phyloP scores from a whole-genome alignment of 805 yeast species.

The Kuraishia borneana region DNA sequence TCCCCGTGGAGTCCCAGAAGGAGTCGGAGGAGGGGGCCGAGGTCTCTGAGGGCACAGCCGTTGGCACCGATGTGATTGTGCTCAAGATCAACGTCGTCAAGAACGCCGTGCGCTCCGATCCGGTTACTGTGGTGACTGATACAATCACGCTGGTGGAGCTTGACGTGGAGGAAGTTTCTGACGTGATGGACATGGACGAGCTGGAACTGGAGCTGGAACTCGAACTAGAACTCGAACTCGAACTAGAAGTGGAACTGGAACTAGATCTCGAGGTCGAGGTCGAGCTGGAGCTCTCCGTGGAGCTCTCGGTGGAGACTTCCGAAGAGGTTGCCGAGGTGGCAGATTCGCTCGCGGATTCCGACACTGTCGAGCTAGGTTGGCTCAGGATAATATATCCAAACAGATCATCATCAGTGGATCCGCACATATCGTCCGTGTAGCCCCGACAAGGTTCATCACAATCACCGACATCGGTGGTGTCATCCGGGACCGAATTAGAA shows the following conservation, averaged over 20 bases:
- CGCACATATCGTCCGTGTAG: conserved; percentile 30
- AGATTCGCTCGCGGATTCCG: background rate
- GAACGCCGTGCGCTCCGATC: conserved; percentile 8
- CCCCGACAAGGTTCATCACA: conserved; percentile 36
- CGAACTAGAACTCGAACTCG: conserved; percentile 3
- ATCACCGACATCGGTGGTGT: conserved; percentile 20
- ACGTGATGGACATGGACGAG: conserved; percentile 1
- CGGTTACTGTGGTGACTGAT: conserved; percentile 12
- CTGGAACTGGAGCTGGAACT: conserved; percentile 10
- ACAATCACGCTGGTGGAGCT: conserved; percentile 6
- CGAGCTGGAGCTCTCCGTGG: conserved; percentile 3
- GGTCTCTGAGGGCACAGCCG: background rate
- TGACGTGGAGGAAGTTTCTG: conserved; percentile 4
- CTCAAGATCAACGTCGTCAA: conserved; percentile 11
- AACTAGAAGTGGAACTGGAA: conserved; percentile 4
- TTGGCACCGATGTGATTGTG: conserved; percentile 1
- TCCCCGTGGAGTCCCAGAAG: conserved; percentile 61
- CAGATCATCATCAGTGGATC: conserved; percentile 4
- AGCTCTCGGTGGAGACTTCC: background rate
- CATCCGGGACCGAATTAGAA: conserved; percentile 28
- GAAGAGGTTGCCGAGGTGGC: background rate
- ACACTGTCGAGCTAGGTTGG: background rate
- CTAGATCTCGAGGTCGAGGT: conserved; percentile 3
- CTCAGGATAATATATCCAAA: conserved; percentile 1
- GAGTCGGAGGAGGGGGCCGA: conserved; percentile 15